phyloP scores from a whole-genome alignment of 805 yeast genomes.

The Kluyveromyces starmeri region DNA sequence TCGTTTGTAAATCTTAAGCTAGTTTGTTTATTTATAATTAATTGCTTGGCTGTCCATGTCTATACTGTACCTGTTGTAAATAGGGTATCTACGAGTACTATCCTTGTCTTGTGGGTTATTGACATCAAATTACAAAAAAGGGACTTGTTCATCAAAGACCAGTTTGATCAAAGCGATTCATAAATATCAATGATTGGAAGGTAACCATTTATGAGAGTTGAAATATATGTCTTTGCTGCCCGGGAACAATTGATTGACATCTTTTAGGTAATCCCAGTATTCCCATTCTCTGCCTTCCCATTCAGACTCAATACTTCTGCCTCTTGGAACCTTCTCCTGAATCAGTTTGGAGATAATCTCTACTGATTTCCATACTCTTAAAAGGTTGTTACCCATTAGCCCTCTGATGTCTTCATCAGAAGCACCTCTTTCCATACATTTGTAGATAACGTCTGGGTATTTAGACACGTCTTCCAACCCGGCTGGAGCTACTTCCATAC shows the following conservation, averaged over 20 bases:
- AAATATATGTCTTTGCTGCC: constrained; percentile 14
- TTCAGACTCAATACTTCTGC: constrained; percentile 26
- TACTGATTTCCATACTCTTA: constrained; percentile 38
- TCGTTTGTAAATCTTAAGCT: too few species aligned
- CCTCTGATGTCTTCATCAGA: constrained; percentile 36
- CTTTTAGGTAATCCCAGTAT: constrained; percentile 28
- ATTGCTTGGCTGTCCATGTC: too few species aligned
- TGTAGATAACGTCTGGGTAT: constrained; percentile 40
- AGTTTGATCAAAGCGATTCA: too few species aligned
- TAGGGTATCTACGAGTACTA: too few species aligned
- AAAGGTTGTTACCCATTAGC: constrained; percentile 38
- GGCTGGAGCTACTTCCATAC: constrained; percentile 38
- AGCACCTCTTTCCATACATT: constrained; percentile 31
- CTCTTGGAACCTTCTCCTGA: constrained; percentile 14
- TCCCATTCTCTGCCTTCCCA: constrained; percentile 38
- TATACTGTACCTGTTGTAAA: too few species aligned
- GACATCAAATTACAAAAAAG: too few species aligned
- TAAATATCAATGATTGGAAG: constrained; percentile 1
- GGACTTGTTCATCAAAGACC: too few species aligned
- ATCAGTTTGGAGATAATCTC: constrained; percentile 23
- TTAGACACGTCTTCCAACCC: constrained; percentile 50
- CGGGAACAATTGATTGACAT: constrained; percentile 33
- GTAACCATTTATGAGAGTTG: constrained; percentile 1
- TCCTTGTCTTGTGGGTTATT: too few species aligned
- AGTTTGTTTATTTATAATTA: too few species aligned